Evolutionary conservation across 345 rosid species (phyloP), one percentile per base, ranked within the genome.

Genomic region (Orychophragmus violaceus): DNA sequence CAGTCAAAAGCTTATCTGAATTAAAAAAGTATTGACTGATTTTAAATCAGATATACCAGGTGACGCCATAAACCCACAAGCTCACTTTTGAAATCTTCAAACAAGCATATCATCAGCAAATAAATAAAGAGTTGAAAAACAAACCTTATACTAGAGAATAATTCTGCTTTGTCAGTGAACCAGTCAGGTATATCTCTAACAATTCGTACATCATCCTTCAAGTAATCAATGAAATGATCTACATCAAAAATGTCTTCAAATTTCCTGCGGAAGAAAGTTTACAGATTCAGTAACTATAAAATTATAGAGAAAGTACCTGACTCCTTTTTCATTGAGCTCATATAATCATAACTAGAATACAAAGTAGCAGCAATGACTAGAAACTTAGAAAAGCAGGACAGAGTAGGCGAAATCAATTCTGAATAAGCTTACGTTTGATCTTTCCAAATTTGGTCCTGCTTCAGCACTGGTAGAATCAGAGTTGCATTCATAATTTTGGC

Each of bases 381-480:
- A 46, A 52, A 19, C 29, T 28, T 27, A n/a, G n/a, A n/a, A n/a
- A n/a, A n/a, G n/a, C n/a, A n/a, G n/a, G n/a, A n/a, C n/a, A n/a
- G n/a, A n/a, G n/a, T n/a, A n/a, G n/a, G n/a, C n/a, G n/a, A n/a
- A n/a, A n/a, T n/a, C n/a, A n/a, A n/a, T n/a, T n/a, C 35, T 8
- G 14, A 5, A 60, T 18, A 11, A 71, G 70, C 88, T 60, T 64
- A 94, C 96, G 99, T 94, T 76, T 91, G 96, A 76, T 94, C 99
- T 71, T 94, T 91, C 99, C 99, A 91, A 70, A 94, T 94, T 78
- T 94, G 99, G 70, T 94, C 99, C 78, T 94, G 99, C 88, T 95
- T 95, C 77, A 95, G 72, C 28, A 95, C 99, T 41, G 99, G 99
- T 66, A 95, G 80, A 76, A 95, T 95, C 69, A 95, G 87, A 60